Base-by-base conservation (phyloP, 2,329 filamentous ascomycete species). In the Xenosphaeropsis pyriputrescens region DNA sequence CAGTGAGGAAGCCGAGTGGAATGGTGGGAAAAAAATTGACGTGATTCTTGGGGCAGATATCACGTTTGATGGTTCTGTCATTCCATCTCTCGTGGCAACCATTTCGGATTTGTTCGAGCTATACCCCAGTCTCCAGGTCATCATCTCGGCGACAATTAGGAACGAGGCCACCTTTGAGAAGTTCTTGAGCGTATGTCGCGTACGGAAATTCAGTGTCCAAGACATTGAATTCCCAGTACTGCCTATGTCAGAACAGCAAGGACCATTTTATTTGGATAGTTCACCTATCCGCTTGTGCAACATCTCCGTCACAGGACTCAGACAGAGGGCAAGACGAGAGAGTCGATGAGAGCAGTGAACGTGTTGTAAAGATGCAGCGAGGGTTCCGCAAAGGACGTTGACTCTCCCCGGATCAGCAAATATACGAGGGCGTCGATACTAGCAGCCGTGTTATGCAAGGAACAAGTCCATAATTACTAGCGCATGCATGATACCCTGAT, bases 41-140 rank as follows among this genome's bases (percentile, higher is more conserved):
- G 57, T 84, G 4, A 68, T 88, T 2, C 57, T 89, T 18, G 84
- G 81, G 4, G 80, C 83, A 26, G 83, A 89, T 53, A 71, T 89
- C 56, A 88, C 79, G 1, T 89, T 88, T 55, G 81, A 89, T 51
- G 64, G 64, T 42, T 62, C 62, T 29, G 66, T 72, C 32, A 75
- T 82, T 36, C 71, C 75, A 0, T 62, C 72, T 1, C 62, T 89
- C 17, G 64, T 83, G 2, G 67, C 64, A 3, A 85, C 81, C 3
- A 54, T 88, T 37, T 58, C 66, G 22, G 68, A 78, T 36, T 59
- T 85, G 11, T 70, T 81, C 35, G 60, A 61, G 2, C 50, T 75
- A 38, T 72, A 73, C 43, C 68, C 73, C 2, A 50, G 52, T 0
- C 61, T 75, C 12, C 60, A 70, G 34, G 69, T 83, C 29, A 59